Conservation (phyloP, 805 yeast species). For the Candida montana region DNA sequence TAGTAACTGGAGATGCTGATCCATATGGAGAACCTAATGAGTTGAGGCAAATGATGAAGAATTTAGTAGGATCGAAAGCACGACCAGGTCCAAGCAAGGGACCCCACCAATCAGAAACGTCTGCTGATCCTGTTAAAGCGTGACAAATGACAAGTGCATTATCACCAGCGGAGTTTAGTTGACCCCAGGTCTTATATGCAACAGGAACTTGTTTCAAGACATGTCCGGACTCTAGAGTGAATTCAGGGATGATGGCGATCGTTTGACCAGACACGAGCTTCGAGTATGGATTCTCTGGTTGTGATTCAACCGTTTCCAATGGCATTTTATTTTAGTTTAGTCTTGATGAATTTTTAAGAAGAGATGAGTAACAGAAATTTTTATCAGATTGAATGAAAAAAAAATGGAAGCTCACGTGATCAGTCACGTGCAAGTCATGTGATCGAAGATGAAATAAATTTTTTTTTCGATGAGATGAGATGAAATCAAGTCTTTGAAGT, state of each 20-base stretch:
- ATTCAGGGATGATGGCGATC: constrained; percentile 70
- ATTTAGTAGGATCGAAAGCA: constrained; percentile 88
- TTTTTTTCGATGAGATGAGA: neutral
- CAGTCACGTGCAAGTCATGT: neutral
- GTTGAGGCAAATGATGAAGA: constrained; percentile 81
- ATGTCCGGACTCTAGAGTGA: constrained; percentile 79
- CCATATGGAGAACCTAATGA: constrained; percentile 98
- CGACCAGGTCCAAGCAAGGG: constrained; percentile 80
- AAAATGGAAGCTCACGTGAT: too few relatives aligned
- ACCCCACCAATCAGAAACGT: constrained; percentile 99
- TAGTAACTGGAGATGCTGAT: constrained; percentile 83
- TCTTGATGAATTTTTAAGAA: too few relatives aligned
- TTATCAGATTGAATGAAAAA: too few relatives aligned
- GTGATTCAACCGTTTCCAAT: constrained; percentile 18
- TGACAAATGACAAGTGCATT: constrained; percentile 91
- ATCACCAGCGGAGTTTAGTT: constrained; percentile 58
- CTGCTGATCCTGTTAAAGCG: constrained; percentile 93
- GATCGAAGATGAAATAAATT: too few relatives aligned
- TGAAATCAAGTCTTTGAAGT: too few relatives aligned
- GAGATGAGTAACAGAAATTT: too few relatives aligned
- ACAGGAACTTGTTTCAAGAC: constrained; percentile 69
- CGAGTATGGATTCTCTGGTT: constrained; percentile 62
- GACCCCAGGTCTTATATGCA: constrained; percentile 96
- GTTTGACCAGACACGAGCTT: constrained; percentile 71
- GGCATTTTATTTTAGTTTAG: too few relatives aligned